phyloP scores from a whole-genome alignment of 768 basidiomycete genomes.

The Cytidiella melzeri region DNA sequence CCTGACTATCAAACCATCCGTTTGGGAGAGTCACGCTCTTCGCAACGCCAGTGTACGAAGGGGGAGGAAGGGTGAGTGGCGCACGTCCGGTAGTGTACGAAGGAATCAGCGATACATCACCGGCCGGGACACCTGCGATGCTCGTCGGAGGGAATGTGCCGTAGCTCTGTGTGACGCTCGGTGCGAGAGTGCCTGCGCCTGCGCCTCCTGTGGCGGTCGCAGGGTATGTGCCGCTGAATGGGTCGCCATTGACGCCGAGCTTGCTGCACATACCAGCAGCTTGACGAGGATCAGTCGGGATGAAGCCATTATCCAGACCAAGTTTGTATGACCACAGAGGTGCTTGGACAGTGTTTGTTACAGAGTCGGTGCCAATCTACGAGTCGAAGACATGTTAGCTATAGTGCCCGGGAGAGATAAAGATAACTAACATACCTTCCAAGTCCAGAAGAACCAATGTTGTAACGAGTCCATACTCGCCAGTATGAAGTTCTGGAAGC shows the following conservation, averaged over 20 bases:
- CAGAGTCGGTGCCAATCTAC: constrained; percentile 49
- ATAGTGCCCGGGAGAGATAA: not conserved
- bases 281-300: constrained; percentile 63
- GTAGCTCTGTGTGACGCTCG: constrained; percentile 34
- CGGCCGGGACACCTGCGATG: constrained; percentile 37
- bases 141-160: constrained; percentile 47
- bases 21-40: constrained; percentile 37
- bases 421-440: constrained; percentile 44
- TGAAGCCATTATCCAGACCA: constrained; percentile 67
- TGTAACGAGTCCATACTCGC: constrained; percentile 60
- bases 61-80: constrained; percentile 47
- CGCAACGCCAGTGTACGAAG: constrained; percentile 37
- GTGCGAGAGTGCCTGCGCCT: constrained; percentile 42
- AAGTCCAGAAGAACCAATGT: constrained; percentile 77
- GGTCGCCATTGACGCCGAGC: constrained; percentile 37
- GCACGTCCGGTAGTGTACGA: constrained; percentile 58
- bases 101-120: constrained; percentile 37
- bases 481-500: constrained; percentile 43
- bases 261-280: constrained; percentile 57
- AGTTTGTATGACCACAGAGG: constrained; percentile 69
- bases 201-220: constrained; percentile 61
- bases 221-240: constrained; percentile 48
- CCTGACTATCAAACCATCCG: constrained; percentile 51
- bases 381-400: not conserved
- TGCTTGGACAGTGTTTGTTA: constrained; percentile 38